These are phyloP conservation scores for Scheffersomyces lignosus DNA, from an alignment of 805 yeast genomes.

Conservation along the genomic window DNA sequence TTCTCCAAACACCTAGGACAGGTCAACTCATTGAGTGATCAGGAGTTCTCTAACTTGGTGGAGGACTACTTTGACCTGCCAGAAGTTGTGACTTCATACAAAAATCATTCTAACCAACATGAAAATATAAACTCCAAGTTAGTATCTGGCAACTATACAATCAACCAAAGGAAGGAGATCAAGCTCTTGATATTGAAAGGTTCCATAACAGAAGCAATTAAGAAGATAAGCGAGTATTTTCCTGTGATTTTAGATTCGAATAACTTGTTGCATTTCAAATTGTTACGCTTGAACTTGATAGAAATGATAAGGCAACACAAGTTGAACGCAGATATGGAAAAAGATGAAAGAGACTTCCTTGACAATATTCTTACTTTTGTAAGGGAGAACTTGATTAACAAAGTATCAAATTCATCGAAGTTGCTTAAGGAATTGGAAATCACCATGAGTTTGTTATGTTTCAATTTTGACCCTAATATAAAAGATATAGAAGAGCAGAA, in stretches of 20 bases:
- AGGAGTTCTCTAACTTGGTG: constrained; percentile 11
- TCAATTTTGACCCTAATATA: constrained; percentile 38
- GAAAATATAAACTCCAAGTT: constrained; percentile 10
- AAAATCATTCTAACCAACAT: background rate
- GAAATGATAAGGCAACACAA: constrained; percentile 72
- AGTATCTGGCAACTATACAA: constrained; percentile 47
- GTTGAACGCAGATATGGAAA: constrained; percentile 14
- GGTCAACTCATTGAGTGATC: constrained; percentile 11
- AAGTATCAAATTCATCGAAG: constrained; percentile 56
- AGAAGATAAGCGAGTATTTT: constrained; percentile 54
- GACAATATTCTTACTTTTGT: constrained; percentile 57
- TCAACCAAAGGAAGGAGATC: constrained; percentile 52
- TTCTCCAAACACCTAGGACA: constrained; percentile 10
- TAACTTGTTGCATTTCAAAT: constrained; percentile 66
- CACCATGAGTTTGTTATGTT: constrained; percentile 77
- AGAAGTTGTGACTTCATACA: background rate
- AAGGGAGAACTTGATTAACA: constrained; percentile 58
- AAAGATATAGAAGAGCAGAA: constrained; percentile 33
- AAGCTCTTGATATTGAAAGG: constrained; percentile 58
- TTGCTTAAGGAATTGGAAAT: constrained; percentile 74
- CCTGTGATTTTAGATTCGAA: constrained; percentile 67
- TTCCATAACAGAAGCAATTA: constrained; percentile 58
- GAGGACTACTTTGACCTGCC: constrained; percentile 6
- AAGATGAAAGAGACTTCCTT: constrained; percentile 51
- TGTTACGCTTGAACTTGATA: constrained; percentile 69